Conservation (phyloP, 169 alveolate genomes). For the Neospora caninum region DNA sequence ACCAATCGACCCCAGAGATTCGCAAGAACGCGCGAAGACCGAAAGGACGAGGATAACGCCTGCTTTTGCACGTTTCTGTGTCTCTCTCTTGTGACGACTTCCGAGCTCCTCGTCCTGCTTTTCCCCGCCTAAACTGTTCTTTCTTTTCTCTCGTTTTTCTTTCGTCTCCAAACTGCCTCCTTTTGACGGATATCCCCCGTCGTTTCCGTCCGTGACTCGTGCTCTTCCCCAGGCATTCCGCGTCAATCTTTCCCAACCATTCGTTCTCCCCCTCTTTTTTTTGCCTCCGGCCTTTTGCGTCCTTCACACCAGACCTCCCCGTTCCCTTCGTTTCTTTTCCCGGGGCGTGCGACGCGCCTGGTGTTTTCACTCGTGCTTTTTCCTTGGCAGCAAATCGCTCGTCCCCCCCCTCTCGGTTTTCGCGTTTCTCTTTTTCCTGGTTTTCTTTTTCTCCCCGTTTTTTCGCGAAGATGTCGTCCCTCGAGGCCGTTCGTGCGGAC, state of each 20-base stretch:
- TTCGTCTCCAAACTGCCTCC: not conserved
- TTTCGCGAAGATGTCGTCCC: slow-evolving; percentile 51
- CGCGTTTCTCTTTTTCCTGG: not conserved
- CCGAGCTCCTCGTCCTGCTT: not conserved
- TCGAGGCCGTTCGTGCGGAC: slow-evolving; percentile 68
- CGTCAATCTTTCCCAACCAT: not conserved
- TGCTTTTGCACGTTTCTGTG: not conserved
- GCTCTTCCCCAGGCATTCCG: not conserved
- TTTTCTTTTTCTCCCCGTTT: not conserved
- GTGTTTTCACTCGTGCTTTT: not conserved
- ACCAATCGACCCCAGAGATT: too few species aligned
- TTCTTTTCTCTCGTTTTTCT: not conserved
- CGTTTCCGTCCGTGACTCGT: not conserved
- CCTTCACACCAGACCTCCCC: not conserved
- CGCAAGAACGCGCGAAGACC: too few species aligned
- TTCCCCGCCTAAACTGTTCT: not conserved
- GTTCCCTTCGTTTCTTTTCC: not conserved
- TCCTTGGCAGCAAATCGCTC: not conserved
- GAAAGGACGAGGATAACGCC: too few species aligned
- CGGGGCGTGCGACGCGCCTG: too few species aligned
- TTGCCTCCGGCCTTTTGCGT: not conserved
- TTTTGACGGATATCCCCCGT: not conserved
- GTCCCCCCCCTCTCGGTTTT: not conserved
- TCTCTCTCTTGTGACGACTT: too few species aligned
- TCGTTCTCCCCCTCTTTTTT: not conserved